These are phyloP conservation scores for Nicotiana otophora DNA, from an alignment of 257 asterid genomes.

Conservation along the genomic window DNA sequence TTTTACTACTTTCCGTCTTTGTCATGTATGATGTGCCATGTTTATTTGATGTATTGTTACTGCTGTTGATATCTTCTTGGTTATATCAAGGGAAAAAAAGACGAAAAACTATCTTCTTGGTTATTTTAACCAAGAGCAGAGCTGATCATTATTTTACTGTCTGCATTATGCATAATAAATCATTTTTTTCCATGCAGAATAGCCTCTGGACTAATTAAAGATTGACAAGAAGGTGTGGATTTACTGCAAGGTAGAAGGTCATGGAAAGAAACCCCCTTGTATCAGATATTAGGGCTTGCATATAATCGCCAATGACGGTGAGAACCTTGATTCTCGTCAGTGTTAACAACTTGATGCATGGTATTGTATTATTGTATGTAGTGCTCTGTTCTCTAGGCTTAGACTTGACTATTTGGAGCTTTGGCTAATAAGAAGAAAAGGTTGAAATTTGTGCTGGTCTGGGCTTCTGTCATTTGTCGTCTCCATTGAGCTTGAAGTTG, in stretches of 20 bases:
- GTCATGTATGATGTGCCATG: neutral
- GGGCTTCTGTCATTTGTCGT: neutral
- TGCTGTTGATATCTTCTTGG: neutral
- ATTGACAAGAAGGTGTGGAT: neutral
- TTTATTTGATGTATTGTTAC: neutral
- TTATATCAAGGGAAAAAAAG: too few species aligned
- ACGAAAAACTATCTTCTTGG: neutral
- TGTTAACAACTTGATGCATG: neutral
- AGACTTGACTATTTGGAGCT: neutral
- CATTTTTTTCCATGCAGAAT: neutral
- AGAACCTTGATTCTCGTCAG: neutral
- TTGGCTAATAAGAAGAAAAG: neutral
- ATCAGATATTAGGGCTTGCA: neutral
- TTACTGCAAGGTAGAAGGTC: neutral
- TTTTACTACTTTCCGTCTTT: neutral
- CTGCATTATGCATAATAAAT: neutral
- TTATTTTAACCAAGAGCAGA: neutral
- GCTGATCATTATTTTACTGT: neutral
- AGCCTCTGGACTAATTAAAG: neutral
- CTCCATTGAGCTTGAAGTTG: neutral
- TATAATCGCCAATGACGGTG: neutral
- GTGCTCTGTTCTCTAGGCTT: neutral
- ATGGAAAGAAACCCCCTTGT: neutral
- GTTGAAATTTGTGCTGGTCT: neutral
- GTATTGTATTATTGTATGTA: neutral